Evolutionary conservation across 805 yeast genomes (phyloP), one percentile per base, ranked within the genome.

Genomic region (Yarrowia sp.): DNA sequence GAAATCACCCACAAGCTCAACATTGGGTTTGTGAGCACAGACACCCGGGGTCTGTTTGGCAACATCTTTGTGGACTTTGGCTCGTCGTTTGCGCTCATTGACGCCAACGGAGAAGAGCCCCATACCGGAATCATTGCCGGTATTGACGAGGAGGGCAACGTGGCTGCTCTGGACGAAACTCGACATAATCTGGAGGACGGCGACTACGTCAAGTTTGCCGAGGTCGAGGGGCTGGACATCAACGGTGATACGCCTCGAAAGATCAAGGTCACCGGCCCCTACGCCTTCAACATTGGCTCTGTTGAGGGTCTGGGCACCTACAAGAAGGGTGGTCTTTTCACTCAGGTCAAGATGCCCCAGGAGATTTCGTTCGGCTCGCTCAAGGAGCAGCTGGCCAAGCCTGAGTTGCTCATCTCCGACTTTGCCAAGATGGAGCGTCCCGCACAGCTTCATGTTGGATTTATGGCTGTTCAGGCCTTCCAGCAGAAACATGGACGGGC

Each of bases 151-250:
- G 83, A 90, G 73, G 98, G 98, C 66, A 88, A 92, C 10, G 97
- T 95, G n/a, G 88, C 97, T 18, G 90, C 89, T 81, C 82, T 93
- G 71, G 97, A 89, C 74, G 98, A 91, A 68, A 87, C 85, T 67
- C 86, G 98, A 76, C 99, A 95, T 74, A 96, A 96, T 17, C 81
- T 95, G 64, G 90, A 92, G 79, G 97, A 91, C 76, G 98, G 98
- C 15, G 89, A 89, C 71, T 89, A 78, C 73, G 97, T 95, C 65
- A 89, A 88, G 75, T 92, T 95, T 72, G 74, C 88, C 13, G 98
- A 92, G 76, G 87, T 92, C 41, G 84, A 86, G 72, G 98, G 98
- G 43, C 80, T 91, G 73, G 81, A 81, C 68, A 78, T 91, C 68
- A 90, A 92, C 74, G 86, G 86, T 69, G 96, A 93, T 5, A 77